Evolutionary conservation across 2,329 filamentous ascomycete species (phyloP).

Genomic region (Microdochium nivale): DNA sequence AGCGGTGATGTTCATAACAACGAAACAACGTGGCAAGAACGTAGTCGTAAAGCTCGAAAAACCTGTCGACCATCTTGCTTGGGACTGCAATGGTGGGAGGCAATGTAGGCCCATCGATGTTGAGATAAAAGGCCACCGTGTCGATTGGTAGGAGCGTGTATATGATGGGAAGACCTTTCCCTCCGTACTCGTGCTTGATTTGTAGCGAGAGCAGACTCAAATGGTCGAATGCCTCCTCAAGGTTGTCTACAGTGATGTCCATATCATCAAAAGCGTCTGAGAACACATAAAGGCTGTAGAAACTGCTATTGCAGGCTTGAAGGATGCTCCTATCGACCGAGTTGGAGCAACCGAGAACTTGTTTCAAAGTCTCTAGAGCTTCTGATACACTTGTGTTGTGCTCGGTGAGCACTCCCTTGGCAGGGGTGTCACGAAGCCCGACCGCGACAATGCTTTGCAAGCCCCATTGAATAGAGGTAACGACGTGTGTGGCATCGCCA

Average conservation of each 20-base stretch:
- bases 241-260: not conserved
- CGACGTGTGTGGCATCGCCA: not conserved
- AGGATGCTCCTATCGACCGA: not conserved
- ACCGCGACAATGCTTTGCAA: not conserved
- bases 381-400: not conserved
- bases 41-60: not conserved
- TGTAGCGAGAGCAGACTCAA: not conserved
- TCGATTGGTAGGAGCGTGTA: not conserved
- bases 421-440: not conserved
- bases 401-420: not conserved
- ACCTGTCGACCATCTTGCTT: not conserved
- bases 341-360: not conserved
- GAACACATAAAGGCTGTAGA: not conserved
- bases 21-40: not conserved
- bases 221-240: not conserved
- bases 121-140: not conserved
- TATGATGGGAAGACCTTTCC: not conserved
- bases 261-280: not conserved
- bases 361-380: not conserved
- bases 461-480: not conserved
- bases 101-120: not conserved
- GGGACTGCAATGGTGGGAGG: not conserved
- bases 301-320: not conserved
- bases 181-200: not conserved
- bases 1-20: no score